Percentiles rank a stretch among this genome's conserved stretches.
These are phyloP conservation scores for Thuidium tamariscinum DNA, from an alignment of 225 moss, liverwort and hornwort species.

Conservation along the genomic window DNA sequence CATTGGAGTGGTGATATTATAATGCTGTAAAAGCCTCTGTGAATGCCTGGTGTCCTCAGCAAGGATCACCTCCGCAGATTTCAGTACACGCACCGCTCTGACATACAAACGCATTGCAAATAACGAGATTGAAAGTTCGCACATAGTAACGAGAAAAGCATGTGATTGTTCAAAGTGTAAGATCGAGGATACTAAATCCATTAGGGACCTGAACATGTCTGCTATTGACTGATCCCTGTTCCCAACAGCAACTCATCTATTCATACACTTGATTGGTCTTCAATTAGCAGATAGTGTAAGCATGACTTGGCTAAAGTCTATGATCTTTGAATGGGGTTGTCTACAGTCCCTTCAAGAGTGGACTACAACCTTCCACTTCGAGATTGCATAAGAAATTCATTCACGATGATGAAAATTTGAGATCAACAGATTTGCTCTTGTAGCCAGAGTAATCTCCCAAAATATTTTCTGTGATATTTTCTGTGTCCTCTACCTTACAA, in stretches of 20 bases:
- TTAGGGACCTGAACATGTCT: neutral
- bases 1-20: slow-evolving; percentile 69
- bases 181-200: neutral
- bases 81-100: slow-evolving; percentile 79
- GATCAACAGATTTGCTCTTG: neutral
- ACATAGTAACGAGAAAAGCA: neutral
- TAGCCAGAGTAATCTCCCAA: neutral
- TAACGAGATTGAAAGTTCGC: neutral
- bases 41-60: slow-evolving; percentile 98
- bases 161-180: neutral
- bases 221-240: neutral
- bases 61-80: slow-evolving; percentile 73
- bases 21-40: slow-evolving; percentile 67
- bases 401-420: neutral
- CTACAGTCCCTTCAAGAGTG: neutral
- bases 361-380: neutral
- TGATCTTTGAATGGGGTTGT: neutral
- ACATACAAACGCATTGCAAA: neutral
- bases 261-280: neutral
- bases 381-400: neutral
- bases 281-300: neutral
- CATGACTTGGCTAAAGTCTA: neutral
- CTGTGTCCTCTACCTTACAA: neutral
- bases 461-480: neutral
- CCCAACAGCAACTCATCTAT: neutral